Percentiles rank a stretch among this genome's conserved stretches.
phyloP scores from a whole-genome alignment of 2,329 filamentous ascomycete species.

The Periconia macrospinosa region DNA sequence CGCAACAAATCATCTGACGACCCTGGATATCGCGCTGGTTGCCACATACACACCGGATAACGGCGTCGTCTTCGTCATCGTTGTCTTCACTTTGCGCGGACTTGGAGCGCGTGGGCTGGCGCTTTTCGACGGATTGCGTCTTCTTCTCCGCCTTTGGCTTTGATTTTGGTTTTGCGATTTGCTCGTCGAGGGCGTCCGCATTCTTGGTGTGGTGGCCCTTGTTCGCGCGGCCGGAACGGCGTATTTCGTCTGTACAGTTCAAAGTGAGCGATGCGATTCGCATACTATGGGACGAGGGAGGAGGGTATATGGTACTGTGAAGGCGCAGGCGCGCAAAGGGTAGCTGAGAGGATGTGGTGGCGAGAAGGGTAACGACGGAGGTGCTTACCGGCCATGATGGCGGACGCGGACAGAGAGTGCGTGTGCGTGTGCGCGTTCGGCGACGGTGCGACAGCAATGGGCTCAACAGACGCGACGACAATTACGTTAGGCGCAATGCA shows the following conservation, averaged over 20 bases:
- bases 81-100: slow-evolving; percentile 26
- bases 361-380: slow-evolving; percentile 19
- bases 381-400: slow-evolving; percentile 64
- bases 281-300: neutral
- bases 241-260: slow-evolving; percentile 69
- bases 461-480: slow-evolving; percentile 34
- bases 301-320: neutral
- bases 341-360: neutral
- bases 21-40: slow-evolving; percentile 77
- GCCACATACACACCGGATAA: slow-evolving; percentile 93
- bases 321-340: neutral
- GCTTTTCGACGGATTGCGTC: slow-evolving; percentile 47
- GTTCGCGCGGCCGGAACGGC: slow-evolving; percentile 91
- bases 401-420: slow-evolving; percentile 9
- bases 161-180: slow-evolving; percentile 32
- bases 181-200: slow-evolving; percentile 60
- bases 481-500: slow-evolving; percentile 35
- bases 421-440: neutral
- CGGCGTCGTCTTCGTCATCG: slow-evolving; percentile 63
- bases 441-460: slow-evolving; percentile 14
- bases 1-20: slow-evolving; percentile 94
- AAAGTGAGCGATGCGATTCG: slow-evolving; percentile 24
- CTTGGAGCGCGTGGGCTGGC: slow-evolving; percentile 43
- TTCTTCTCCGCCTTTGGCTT: slow-evolving; percentile 45
- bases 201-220: slow-evolving; percentile 95